Percentiles rank a stretch among this genome's conserved stretches.
Evolutionary conservation across 192 early-diverging fungal genomes (phyloP).

Genomic region (Podochytrium sp.): DNA sequence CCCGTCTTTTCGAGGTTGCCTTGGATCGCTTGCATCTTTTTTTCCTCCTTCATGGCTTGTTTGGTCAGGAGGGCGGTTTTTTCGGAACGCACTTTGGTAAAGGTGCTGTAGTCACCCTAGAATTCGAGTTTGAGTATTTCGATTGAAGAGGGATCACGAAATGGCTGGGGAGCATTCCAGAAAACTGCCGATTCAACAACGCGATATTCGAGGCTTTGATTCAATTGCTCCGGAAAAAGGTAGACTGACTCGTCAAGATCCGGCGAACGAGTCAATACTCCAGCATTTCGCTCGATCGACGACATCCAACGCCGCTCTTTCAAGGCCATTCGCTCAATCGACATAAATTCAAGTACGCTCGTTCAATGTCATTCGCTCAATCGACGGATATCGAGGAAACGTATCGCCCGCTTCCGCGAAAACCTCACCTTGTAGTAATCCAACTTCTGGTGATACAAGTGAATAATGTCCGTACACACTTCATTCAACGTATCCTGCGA

Average conservation of each 20-base stretch:
- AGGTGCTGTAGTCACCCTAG: conserved; percentile 96
- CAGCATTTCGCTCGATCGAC: too few relatives aligned
- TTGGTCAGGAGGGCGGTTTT: conserved; percentile 64
- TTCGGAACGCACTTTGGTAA: conserved; percentile 64
- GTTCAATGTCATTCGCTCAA: too few relatives aligned
- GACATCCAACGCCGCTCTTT: too few relatives aligned
- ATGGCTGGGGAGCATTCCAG: not conserved
- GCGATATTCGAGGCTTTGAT: too few relatives aligned
- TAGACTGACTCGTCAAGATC: too few relatives aligned
- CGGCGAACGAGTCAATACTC: too few relatives aligned
- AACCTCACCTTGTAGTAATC: conserved; percentile 80
- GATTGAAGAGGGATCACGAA: not conserved
- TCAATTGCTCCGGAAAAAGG: too few relatives aligned
- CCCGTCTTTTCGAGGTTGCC: conserved; percentile 97
- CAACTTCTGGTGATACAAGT: conserved; percentile 88
- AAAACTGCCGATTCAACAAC: too few relatives aligned
- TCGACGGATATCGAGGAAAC: too few relatives aligned
- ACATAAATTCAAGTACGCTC: too few relatives aligned
- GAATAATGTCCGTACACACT: conserved; percentile 95
- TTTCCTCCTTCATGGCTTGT: conserved; percentile 93
- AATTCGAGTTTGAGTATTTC: not conserved
- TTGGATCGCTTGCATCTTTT: conserved; percentile 97
- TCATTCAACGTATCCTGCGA: conserved; percentile 94
- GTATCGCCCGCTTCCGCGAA: too few relatives aligned
- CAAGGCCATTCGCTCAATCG: too few relatives aligned